phyloP scores from a whole-genome alignment of 2,329 filamentous ascomycete genomes.

The Zymoseptoria pseudotritici region DNA sequence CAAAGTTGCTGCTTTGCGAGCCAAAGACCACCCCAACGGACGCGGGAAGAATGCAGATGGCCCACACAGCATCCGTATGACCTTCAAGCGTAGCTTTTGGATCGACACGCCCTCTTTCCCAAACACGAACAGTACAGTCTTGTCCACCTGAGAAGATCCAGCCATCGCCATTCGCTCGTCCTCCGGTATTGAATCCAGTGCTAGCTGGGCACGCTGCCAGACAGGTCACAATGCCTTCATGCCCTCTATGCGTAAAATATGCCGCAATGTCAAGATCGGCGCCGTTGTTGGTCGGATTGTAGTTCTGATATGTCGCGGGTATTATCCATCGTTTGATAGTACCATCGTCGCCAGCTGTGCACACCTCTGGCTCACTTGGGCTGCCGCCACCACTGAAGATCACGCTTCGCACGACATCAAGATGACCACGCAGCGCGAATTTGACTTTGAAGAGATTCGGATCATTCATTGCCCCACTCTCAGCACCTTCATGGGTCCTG shows the following conservation, averaged over 20 bases:
- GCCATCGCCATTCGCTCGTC: constrained; percentile 80
- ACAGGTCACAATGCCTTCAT: constrained; percentile 81
- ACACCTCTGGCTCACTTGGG: constrained; percentile 91
- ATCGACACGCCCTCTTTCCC: constrained; percentile 90
- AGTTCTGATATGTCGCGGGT: constrained; percentile 61
- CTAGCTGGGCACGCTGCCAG: constrained; percentile 81
- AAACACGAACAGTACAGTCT: constrained; percentile 85
- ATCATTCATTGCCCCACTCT: constrained; percentile 51
- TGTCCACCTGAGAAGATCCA: constrained; percentile 99
- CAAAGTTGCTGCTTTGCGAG: constrained; percentile 55
- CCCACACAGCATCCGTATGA: constrained; percentile 94
- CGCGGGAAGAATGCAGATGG: constrained; percentile 82
- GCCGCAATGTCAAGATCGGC: constrained; percentile 79
- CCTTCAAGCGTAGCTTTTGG: constrained; percentile 91
- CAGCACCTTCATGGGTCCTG: constrained; percentile 50
- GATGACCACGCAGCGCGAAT: constrained; percentile 83
- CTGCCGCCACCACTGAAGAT: constrained; percentile 96
- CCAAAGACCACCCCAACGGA: constrained; percentile 77
- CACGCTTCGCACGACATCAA: constrained; percentile 87
- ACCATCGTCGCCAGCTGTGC: constrained; percentile 90
- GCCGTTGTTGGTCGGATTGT: constrained; percentile 47
- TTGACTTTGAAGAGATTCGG: constrained; percentile 79
- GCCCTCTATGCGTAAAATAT: constrained; percentile 91
- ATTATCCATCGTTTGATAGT: constrained; percentile 97
- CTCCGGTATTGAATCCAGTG: constrained; percentile 81